Evolutionary conservation across 2,329 filamentous ascomycete species (phyloP), one percentile per base, ranked within the genome.

Genomic region (Cladosporium cucumerinum): DNA sequence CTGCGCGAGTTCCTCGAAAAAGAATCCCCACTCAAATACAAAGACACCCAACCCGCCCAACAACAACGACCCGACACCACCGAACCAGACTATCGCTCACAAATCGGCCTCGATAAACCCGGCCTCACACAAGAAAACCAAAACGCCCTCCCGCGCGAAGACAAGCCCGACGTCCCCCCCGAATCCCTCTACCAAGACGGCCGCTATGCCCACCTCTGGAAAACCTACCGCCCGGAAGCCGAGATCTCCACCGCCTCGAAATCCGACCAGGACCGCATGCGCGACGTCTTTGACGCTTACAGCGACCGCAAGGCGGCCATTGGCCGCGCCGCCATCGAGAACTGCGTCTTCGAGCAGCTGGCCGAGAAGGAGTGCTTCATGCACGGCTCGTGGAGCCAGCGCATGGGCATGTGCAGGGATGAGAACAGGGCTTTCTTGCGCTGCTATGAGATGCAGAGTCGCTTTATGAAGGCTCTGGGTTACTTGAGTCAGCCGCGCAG

Each of bases 361-460:
- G 89, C 89, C 65, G 89, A 96, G 82, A 87, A 89, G 66, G 84
- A 89, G 57, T 99, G 95, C 82, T 95, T 95, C 83, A 85, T 85
- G 72, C 82, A 84, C 63, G 93, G 93, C 30, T 84, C 82, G 58
- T 86, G 87, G 81, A 78, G 80, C 72, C 87, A 90, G 69, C 85
- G 86, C 70, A 80, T 94, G 78, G 93, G 89, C 43, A 86, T 97
- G 87, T 99, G 95, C 76, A 84, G 88, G 48, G 83, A 86, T 63
- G 88, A 97, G 80, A 90, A 92, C 72, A 84, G 82, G 71, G 86
- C 83, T 67, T 93, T 97, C 73, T 90, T 95, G 75, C 85, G 90
- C 70, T 99, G 95, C 80, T 97, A 95, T 76, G 89, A 85, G 62
- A 93, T 93, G 81, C 95, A 99, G 80, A 88, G 87, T 86, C 90